phyloP scores from a whole-genome alignment of 257 asterid species.

The Capsicum pubescens region DNA sequence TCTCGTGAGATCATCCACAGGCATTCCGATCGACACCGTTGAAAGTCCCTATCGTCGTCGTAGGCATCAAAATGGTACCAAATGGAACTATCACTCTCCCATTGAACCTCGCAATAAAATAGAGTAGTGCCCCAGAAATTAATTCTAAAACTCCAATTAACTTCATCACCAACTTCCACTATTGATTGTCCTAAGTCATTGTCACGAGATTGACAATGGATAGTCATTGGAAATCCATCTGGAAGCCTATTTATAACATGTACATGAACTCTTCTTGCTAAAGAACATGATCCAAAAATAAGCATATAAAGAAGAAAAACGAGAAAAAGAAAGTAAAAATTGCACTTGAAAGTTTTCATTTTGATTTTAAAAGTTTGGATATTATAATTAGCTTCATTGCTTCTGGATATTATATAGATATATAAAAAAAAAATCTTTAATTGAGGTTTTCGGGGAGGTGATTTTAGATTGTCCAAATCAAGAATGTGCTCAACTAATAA shows the following conservation, averaged over 20 bases:
- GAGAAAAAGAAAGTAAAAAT: neutral
- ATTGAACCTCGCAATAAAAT: conserved; percentile 49
- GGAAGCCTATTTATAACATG: conserved; percentile 42
- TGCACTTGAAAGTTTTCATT: conserved; percentile 24
- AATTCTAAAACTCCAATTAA: conserved; percentile 41
- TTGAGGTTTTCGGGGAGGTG: neutral
- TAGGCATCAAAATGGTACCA: conserved; percentile 51
- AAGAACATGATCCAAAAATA: neutral
- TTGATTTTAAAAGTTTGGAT: neutral
- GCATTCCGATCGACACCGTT: conserved; percentile 41
- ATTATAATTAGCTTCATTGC: neutral
- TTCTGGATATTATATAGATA: conserved; percentile 17
- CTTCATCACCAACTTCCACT: conserved; percentile 28
- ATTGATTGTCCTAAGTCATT: conserved; percentile 49
- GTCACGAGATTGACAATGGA: conserved; percentile 53
- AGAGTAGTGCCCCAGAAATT: conserved; percentile 48
- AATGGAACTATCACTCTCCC: conserved; percentile 23
- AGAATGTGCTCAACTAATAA: conserved; percentile 13
- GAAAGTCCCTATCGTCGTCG: conserved; percentile 38
- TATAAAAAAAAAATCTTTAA: neutral
- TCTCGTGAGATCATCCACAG: conserved; percentile 49
- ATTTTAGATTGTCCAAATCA: conserved; percentile 30
- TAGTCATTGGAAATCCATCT: conserved; percentile 25
- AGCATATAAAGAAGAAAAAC: neutral
- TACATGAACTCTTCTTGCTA: conserved; percentile 33